phyloP scores from a whole-genome alignment of 345 rosid species.

The Crucihimalaya himalaica region DNA sequence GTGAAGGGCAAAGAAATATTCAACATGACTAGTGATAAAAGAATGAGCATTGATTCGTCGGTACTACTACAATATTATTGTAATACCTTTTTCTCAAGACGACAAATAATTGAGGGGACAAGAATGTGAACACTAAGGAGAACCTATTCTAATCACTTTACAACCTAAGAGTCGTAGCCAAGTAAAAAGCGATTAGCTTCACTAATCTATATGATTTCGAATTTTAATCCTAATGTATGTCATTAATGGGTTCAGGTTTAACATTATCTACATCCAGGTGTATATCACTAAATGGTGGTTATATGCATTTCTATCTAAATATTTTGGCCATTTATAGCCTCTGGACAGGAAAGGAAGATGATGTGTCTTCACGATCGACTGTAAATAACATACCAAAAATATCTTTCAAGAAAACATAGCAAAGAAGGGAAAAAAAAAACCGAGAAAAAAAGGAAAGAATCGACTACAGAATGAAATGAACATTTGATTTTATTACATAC shows the following conservation, averaged over 20 bases:
- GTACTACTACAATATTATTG: neutral
- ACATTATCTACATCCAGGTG: slow-evolving; percentile 24
- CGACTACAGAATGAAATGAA: neutral
- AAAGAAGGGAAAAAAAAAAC: neutral
- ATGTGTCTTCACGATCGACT: slow-evolving; percentile 9
- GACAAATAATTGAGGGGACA: neutral
- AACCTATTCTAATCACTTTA: slow-evolving; percentile 21
- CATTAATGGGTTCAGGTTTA: neutral
- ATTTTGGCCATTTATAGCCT: slow-evolving; percentile 23
- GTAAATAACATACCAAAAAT: slow-evolving; percentile 1
- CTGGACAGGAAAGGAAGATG: slow-evolving; percentile 13
- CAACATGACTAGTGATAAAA: neutral
- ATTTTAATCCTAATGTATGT: neutral
- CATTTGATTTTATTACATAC: neutral
- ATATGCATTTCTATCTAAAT: slow-evolving; percentile 18
- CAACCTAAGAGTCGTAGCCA: neutral
- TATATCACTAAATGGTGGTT: slow-evolving; percentile 17
- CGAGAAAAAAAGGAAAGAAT: neutral
- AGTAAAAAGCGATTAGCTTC: slow-evolving; percentile 2
- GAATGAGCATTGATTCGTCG: slow-evolving; percentile 20
- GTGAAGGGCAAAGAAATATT: neutral
- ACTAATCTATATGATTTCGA: slow-evolving; percentile 11
- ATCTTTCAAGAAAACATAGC: slow-evolving; percentile 8
- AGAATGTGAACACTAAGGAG: slow-evolving; percentile 9
- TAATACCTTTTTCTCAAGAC: neutral